phyloP scores from a whole-genome alignment of 305 asterid genomes.

The Solanum aculeatissimum region DNA sequence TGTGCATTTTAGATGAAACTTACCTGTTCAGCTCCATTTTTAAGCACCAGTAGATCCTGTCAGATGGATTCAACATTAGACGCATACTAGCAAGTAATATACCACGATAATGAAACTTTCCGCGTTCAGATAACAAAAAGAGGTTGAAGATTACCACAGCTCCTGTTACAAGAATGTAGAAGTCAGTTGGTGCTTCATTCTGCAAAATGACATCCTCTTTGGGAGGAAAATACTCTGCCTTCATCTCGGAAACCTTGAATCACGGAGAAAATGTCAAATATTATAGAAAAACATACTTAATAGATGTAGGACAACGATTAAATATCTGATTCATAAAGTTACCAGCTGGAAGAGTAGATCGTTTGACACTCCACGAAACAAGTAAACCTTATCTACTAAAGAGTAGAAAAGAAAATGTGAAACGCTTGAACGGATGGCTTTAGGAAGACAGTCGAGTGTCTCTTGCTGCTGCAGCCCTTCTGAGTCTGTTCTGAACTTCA shows the following conservation, averaged over 20 bases:
- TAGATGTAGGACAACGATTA: not conserved
- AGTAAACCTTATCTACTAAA: conserved; percentile 53
- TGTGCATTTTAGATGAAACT: conserved; percentile 1
- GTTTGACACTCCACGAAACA: conserved; percentile 71
- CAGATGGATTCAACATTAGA: conserved; percentile 6
- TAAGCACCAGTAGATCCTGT: conserved; percentile 63
- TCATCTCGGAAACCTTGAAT: conserved; percentile 81
- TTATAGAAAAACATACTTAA: not conserved
- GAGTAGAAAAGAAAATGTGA: conserved; percentile 75
- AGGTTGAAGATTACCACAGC: conserved; percentile 48
- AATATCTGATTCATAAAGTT: not conserved
- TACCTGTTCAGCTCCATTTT: conserved; percentile 51
- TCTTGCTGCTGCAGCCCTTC: conserved; percentile 89
- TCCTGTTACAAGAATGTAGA: conserved; percentile 67
- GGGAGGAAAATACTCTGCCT: conserved; percentile 87
- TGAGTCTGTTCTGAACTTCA: conserved; percentile 74
- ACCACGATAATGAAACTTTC: not conserved
- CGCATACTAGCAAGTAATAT: not conserved
- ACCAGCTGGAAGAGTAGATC: conserved; percentile 91
- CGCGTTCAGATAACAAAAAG: not conserved
- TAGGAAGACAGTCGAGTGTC: conserved; percentile 75
- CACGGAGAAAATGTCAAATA: not conserved
- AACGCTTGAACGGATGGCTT: conserved; percentile 87
- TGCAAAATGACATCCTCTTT: conserved; percentile 82
- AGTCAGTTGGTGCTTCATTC: conserved; percentile 85